These are phyloP conservation scores for Fomitopsis pulvina DNA, from an alignment of 768 basidiomycete genomes.

Conservation along the genomic window DNA sequence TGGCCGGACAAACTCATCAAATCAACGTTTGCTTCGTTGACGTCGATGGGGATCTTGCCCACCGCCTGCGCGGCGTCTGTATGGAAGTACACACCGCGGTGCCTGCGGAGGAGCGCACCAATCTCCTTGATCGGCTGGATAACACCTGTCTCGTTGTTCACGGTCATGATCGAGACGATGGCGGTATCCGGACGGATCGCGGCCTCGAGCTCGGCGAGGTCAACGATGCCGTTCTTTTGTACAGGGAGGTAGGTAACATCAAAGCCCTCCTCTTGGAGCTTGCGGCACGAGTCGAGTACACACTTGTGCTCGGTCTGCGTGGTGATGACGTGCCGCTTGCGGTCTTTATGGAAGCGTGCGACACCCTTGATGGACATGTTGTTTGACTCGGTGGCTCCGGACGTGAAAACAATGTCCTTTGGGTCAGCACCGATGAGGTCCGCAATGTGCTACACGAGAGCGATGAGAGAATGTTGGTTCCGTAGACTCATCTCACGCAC, in stretches of 20 bases:
- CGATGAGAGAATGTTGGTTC: not conserved
- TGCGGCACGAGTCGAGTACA: slow-evolving; percentile 95
- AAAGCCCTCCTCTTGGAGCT: slow-evolving; percentile 93
- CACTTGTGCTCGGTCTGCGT: slow-evolving; percentile 99
- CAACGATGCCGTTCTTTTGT: slow-evolving; percentile 74
- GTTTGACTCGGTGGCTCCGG: slow-evolving; percentile 96
- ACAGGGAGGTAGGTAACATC: slow-evolving; percentile 98
- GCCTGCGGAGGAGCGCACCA: slow-evolving; percentile 76
- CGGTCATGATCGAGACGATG: slow-evolving; percentile 95
- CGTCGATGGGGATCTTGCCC: slow-evolving; percentile 87
- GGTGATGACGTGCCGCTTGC: slow-evolving; percentile 90
- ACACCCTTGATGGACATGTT: slow-evolving; percentile 98
- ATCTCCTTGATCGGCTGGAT: slow-evolving; percentile 97
- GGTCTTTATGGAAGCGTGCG: slow-evolving; percentile 90
- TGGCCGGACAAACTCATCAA: slow-evolving; percentile 95
- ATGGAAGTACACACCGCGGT: slow-evolving; percentile 91
- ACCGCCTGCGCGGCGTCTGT: slow-evolving; percentile 96
- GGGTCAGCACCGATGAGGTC: slow-evolving; percentile 88
- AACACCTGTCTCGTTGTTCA: slow-evolving; percentile 99
- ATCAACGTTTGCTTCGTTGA: slow-evolving; percentile 94
- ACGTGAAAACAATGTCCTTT: slow-evolving; percentile 97
- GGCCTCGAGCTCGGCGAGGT: slow-evolving; percentile 70
- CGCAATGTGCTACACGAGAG: slow-evolving; percentile 64
- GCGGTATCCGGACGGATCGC: slow-evolving; percentile 92
- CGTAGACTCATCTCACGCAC: slow-evolving; percentile 28